A percentile compares a stretch with the other conserved stretches of the same genome.
phyloP scores from a whole-genome alignment of 106 monocot species.

The Dendrobium nobile region DNA sequence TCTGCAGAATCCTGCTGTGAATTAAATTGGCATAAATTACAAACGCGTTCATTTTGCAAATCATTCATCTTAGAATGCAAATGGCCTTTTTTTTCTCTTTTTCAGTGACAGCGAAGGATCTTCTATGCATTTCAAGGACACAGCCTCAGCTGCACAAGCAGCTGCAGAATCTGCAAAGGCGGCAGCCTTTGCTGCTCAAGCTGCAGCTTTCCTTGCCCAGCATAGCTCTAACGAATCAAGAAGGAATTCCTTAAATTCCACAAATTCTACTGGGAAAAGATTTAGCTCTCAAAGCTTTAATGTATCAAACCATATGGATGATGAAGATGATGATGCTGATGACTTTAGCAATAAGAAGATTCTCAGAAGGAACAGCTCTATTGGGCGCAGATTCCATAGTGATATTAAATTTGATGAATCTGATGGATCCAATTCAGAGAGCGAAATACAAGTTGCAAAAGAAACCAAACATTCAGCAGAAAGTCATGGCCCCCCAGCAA shows the following conservation, averaged over 20 bases:
- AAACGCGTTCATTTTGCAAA: background rate
- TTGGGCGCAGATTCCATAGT: constrained; percentile 11
- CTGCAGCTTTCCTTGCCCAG: constrained; percentile 50
- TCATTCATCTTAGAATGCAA: background rate
- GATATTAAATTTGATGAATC: constrained; percentile 87
- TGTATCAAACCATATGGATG: constrained; percentile 5
- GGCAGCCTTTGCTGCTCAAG: constrained; percentile 59
- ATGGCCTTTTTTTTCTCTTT: background rate
- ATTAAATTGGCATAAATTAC: background rate
- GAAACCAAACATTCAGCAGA: background rate
- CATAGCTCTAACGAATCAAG: constrained; percentile 27
- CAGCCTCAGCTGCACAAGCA: constrained; percentile 62
- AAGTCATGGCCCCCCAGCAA: constrained; percentile 28
- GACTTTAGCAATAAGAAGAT: constrained; percentile 20
- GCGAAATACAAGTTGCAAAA: constrained; percentile 23
- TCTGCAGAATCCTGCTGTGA: background rate
- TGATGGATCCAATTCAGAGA: constrained; percentile 56
- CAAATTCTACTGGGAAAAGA: constrained; percentile 6
- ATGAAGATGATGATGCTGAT: constrained; percentile 13
- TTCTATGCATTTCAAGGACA: constrained; percentile 44
- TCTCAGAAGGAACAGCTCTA: constrained; percentile 26
- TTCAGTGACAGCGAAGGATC: constrained; percentile 16
- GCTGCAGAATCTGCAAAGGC: constrained; percentile 57
- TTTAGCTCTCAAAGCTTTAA: constrained; percentile 27
- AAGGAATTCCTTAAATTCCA: constrained; percentile 11